Percentiles rank a stretch among this genome's conserved stretches.
Evolutionary conservation across 169 alveolate species (phyloP).

Genomic region (Eimeria zaria): DNA sequence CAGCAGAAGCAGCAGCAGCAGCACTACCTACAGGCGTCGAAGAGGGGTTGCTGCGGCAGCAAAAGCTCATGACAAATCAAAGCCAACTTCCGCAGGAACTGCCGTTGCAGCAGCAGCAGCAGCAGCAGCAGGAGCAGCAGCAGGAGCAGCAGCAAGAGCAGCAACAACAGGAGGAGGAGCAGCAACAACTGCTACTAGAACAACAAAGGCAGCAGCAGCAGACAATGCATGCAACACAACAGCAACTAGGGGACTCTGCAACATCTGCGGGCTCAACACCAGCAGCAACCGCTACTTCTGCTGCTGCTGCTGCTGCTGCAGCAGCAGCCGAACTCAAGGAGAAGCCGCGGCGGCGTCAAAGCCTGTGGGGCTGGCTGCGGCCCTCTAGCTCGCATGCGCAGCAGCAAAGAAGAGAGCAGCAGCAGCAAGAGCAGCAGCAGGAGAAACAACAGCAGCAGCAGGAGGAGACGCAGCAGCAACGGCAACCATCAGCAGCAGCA

Average conservation of each 20-base stretch:
- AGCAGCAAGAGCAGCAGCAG: conserved; percentile 20
- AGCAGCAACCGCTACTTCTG: conserved; percentile 12
- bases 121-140: background rate
- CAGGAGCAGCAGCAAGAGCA: background rate
- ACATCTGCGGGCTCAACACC: background rate
- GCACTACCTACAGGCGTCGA: background rate
- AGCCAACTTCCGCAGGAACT: background rate
- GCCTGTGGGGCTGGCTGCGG: conserved; percentile 22
- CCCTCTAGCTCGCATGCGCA: background rate
- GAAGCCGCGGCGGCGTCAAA: background rate
- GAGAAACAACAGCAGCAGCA: background rate
- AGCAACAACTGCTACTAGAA: background rate
- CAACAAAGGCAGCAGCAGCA: background rate
- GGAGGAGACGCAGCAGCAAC: conserved; percentile 3
- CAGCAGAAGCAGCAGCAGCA: conserved; percentile 19
- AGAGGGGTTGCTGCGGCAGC: background rate
- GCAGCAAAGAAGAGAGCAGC: background rate
- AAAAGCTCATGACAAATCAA: background rate
- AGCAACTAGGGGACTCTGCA: background rate
- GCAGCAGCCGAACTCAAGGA: background rate
- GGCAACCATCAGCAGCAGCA: background rate
- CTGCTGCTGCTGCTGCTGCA: conserved; percentile 4
- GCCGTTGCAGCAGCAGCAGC: background rate
- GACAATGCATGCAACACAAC: too few species aligned
- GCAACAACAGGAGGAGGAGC: background rate